Evolutionary conservation across 768 basidiomycete genomes (phyloP), one percentile per base, ranked within the genome.

Genomic region (Pleurotus tuoliensis): DNA sequence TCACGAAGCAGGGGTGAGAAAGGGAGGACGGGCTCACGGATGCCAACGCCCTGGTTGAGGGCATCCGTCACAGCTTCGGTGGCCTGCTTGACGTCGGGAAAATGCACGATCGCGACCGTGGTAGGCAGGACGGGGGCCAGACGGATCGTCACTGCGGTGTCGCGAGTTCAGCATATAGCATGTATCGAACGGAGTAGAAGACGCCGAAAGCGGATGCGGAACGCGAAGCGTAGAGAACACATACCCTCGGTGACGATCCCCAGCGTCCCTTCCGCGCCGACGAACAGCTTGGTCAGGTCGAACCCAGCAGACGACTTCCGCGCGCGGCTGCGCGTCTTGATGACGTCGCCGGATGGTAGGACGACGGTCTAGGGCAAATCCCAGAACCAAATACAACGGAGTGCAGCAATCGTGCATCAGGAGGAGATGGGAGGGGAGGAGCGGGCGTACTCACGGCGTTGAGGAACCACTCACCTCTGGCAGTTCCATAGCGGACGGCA

Each of bases 261-360:
- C 25, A 96, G 74, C 0, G 93, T 90, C 3, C 81, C 81, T 61
- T 81, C 79, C 0, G 91, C 91, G 20, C 93, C 93, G 48, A 94
- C 87, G 69, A 95, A 94, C 5, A 94, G 64, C 57, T 94, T 94
- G 0, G 90, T 92, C 1, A 79, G 71, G 63, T 96, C 94, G 59
- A 89, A 94, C 1, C 94, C 94, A 0, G 93, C 91, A 0, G 92
- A 87, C 0, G 88, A 92, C 66, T 97, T 96, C 27, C 92, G 75
- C 2, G 89, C 78, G 18, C 89, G 76, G 22, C 78, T 73, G 2
- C 93, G 82, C 2, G 94, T 97, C 65, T 94, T 94, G 66, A 97
- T 94, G 12, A 96, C 86, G 66, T 93, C 83, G 1, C 94, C 94
- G 3, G 83, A 85, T 2, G 94, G 91, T 2, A 96, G 81, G 0